Percentiles rank a stretch among this genome's conserved stretches.
Evolutionary conservation across 2,329 filamentous ascomycete genomes (phyloP).

Genomic region (Ophiostoma perfectum): DNA sequence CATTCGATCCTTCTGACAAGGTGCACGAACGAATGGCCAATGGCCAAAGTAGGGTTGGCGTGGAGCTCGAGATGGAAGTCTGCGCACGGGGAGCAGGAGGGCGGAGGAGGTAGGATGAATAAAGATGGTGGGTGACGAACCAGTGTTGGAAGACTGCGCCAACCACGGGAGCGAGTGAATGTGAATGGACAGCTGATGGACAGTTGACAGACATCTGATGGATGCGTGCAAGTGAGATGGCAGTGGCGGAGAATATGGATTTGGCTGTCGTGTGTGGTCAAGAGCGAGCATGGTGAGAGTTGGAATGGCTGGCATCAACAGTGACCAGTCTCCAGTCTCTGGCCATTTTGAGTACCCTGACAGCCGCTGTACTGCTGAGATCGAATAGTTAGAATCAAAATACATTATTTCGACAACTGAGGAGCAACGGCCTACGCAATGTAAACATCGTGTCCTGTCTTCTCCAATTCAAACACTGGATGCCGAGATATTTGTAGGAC

Average conservation of each 20-base stretch:
- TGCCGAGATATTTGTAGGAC: constrained; percentile 1
- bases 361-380: too few relatives aligned
- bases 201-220: background rate
- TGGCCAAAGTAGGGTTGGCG: background rate
- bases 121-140: constrained; percentile 8
- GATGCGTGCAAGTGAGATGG: background rate
- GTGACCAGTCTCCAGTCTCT: background rate
- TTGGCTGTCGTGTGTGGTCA: too few relatives aligned
- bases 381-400: background rate
- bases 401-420: background rate
- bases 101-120: background rate
- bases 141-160: background rate
- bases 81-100: background rate
- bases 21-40: too few relatives aligned
- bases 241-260: background rate
- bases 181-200: background rate
- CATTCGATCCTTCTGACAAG: background rate
- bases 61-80: background rate
- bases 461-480: background rate
- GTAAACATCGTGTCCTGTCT: background rate
- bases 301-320: background rate
- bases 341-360: too few relatives aligned
- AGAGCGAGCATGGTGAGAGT: too few relatives aligned
- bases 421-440: background rate
- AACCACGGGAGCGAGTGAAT: background rate